Evolutionary conservation across 495 filamentous ascomycete species (phyloP), one percentile per base, ranked within the genome.

Genomic region (Aspergillus carlsbadensis): DNA sequence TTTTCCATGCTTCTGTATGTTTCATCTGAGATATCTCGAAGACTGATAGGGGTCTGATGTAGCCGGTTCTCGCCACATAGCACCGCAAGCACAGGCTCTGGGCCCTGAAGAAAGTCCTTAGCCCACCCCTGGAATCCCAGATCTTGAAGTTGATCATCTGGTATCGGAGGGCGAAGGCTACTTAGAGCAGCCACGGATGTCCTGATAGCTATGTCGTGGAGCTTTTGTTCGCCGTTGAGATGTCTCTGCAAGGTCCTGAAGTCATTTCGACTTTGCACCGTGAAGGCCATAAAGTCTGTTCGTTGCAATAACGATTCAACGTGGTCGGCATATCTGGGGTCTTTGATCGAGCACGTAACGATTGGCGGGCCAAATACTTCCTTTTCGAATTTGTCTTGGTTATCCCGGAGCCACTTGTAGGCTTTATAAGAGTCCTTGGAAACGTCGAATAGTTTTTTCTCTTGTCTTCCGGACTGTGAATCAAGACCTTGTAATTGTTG

Each of bases 281-380:
- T 96, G 56, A 98, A 90, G 11, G 86, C 82, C 6, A 83, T 67
- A 44, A 88, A 85, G 56, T 92, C 87, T 11, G 67, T 80, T 8
- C 48, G 57, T n/a, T 76, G 70, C 8, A 99, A 65, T 17, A 88
- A 64, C 3, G 82, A 79, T 69, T 99, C 94, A 10, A 99, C 72
- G 8, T 83, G 80, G 65, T 90, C 78, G 20, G 86, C 85, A 64
- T 87, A 92, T 50, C 73, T 81, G 14, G 81, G 81, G 64, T 96
- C 84, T 52, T 87, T 92, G 34, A 97, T 69, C 0, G 88, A 88
- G 68, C 93, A 96, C 20, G 79, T 84, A 13, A 99, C 72, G 54
- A 93, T 79, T 0, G 94, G 85, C 15, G 94, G 94, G 0, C 91
- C 92, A 68, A 90, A 92, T 20, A 98, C 87, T 58, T 88, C 80